Evolutionary conservation across 2,329 filamentous ascomycete genomes (phyloP).

Genomic region (Claviceps capensis): DNA sequence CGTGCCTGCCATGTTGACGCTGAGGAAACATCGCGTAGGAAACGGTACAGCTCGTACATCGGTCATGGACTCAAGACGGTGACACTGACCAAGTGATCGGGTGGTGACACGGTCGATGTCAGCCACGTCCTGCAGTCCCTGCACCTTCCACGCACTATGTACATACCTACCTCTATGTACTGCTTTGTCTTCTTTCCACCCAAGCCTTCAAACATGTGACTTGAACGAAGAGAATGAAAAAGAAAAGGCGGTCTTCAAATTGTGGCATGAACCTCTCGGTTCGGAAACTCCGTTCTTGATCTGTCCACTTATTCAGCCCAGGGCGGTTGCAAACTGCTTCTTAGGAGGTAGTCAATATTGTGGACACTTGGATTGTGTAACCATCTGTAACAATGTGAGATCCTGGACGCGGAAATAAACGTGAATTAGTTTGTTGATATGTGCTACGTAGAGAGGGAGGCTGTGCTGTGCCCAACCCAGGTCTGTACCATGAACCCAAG

Average conservation of each 20-base stretch:
- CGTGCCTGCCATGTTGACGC: slow-evolving; percentile 1
- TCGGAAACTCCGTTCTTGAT: background rate
- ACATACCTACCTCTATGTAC: background rate
- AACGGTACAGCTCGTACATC: background rate
- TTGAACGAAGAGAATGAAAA: too few relatives aligned
- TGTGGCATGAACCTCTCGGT: background rate
- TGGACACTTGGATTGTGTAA: background rate
- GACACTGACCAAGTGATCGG: slow-evolving; percentile 2
- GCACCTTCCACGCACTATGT: background rate
- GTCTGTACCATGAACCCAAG: background rate
- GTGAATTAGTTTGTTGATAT: background rate
- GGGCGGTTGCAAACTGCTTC: background rate
- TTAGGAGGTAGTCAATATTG: background rate
- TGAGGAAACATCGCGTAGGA: slow-evolving; percentile 4
- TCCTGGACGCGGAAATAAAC: background rate
- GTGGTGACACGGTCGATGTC: slow-evolving; percentile 2
- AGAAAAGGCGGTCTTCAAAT: background rate
- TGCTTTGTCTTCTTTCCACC: background rate
- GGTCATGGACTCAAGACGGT: background rate
- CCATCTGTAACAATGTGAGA: background rate
- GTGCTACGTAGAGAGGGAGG: background rate
- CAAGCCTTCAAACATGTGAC: background rate
- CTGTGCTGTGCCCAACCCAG: background rate
- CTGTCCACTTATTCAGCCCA: background rate
- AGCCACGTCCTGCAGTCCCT: background rate